Conservation (phyloP, 1,284 basidiomycete species). For the Ganoderma resinaceum region DNA sequence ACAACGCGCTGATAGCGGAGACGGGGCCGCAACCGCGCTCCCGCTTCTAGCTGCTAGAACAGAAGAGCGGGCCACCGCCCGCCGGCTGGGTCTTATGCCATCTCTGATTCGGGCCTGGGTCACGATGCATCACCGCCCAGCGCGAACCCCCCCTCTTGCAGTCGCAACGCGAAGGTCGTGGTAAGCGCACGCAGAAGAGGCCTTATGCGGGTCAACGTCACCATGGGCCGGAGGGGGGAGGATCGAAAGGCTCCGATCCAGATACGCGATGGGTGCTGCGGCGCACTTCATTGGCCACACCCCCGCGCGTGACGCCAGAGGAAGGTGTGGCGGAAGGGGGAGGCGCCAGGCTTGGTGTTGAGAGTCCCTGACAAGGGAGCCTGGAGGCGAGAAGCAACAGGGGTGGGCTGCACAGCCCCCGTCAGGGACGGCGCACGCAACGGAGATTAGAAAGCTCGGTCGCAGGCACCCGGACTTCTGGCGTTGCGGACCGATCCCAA, state of each 20-base stretch:
- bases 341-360: not conserved
- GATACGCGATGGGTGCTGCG: not conserved
- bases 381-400: not conserved
- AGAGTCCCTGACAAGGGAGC: not conserved
- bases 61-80: not conserved
- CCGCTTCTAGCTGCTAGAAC: not conserved
- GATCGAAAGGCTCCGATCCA: not conserved
- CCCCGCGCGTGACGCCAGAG: not conserved
- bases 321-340: not conserved
- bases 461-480: not conserved
- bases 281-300: not conserved
- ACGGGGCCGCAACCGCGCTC: not conserved
- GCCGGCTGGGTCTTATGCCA: not conserved
- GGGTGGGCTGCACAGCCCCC: not conserved
- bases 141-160: not conserved
- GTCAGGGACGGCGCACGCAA: not conserved
- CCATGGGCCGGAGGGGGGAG: not conserved
- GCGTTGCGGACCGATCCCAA: not conserved
- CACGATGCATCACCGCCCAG: not conserved
- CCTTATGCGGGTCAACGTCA: not conserved
- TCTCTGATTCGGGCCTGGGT: conserved; percentile 1
- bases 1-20: not conserved
- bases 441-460: conserved; percentile 1
- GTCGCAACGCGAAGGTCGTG: not conserved
- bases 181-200: not conserved